Conservation (phyloP, 768 basidiomycete genomes). For the Tricholoma terreum region DNA sequence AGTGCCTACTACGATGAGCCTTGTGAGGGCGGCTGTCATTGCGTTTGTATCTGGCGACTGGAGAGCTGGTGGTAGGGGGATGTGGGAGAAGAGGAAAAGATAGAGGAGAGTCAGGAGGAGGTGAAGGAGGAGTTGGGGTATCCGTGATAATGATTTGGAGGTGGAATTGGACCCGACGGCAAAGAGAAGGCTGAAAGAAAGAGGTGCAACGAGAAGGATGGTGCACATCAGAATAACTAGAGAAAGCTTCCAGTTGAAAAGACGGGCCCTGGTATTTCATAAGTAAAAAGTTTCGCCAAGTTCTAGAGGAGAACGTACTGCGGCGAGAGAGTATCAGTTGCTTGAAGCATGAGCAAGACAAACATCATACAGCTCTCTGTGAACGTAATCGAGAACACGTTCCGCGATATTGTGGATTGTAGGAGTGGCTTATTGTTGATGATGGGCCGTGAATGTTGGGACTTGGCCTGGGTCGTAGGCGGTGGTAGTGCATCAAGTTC, state of each 20-base stretch:
- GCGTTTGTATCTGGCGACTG: conserved; percentile 28
- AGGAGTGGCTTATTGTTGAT: conserved; percentile 22
- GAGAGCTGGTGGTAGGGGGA: conserved; percentile 62
- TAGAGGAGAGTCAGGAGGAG: conserved; percentile 52
- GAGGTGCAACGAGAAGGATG: conserved; percentile 66
- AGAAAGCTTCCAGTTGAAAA: conserved; percentile 68
- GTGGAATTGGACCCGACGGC: no score
- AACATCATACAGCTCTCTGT: conserved; percentile 75
- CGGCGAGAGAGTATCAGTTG: conserved; percentile 48
- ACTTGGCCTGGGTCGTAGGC: conserved; percentile 11
- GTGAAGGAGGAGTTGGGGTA: conserved; percentile 38
- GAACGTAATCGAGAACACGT: conserved; percentile 67
- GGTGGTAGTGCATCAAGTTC: conserved; percentile 44
- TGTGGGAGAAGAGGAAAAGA: conserved; percentile 57
- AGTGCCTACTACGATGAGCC: conserved; percentile 74
- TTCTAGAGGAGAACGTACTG: conserved; percentile 39
- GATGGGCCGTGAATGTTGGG: conserved; percentile 24
- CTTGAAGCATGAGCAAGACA: conserved; percentile 70
- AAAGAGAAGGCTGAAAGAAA: conserved; percentile 55
- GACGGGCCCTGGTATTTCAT: not conserved
- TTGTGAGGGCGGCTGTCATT: conserved; percentile 49
- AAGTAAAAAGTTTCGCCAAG: no score
- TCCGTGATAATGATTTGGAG: not conserved
- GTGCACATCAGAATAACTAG: conserved; percentile 55
- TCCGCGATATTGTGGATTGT: conserved; percentile 56